Percentiles rank a stretch among this genome's conserved stretches.
These are phyloP conservation scores for Nasturtium officinale DNA, from an alignment of 345 rosid genomes.

Conservation along the genomic window DNA sequence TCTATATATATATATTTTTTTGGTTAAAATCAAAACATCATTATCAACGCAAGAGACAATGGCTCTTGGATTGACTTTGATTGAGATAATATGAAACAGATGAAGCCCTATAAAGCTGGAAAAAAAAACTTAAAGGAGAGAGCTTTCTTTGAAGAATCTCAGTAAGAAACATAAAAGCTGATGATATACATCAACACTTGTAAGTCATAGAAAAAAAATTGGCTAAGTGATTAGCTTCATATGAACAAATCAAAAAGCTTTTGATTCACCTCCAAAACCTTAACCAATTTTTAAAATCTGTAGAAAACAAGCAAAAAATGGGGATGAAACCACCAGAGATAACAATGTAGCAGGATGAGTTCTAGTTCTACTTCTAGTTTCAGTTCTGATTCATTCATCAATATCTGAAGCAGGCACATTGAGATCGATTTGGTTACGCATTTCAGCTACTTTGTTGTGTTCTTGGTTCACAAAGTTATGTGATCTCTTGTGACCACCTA, in stretches of 20 bases:
- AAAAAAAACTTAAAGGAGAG: neutral
- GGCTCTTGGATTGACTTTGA: neutral
- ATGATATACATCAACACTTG: conserved; percentile 25
- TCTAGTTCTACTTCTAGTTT: neutral
- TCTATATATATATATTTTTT: too few relatives aligned
- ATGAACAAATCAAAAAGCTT: conserved; percentile 28
- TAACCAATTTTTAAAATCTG: neutral
- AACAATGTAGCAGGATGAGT: neutral
- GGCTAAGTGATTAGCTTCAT: conserved; percentile 8
- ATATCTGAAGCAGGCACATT: conserved; percentile 62
- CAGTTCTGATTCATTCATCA: conserved; percentile 39
- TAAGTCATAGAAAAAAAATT: conserved; percentile 1
- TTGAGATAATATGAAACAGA: conserved; percentile 2
- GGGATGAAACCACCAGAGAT: conserved; percentile 1
- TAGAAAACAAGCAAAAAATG: conserved; percentile 6
- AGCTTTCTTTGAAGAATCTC: conserved; percentile 13
- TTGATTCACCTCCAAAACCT: conserved; percentile 15
- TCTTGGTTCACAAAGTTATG: conserved; percentile 64
- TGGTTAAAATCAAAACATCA: conserved; percentile 14
- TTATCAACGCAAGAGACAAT: conserved; percentile 11
- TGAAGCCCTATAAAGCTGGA: conserved; percentile 21
- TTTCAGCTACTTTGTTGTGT: conserved; percentile 49
- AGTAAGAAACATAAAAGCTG: conserved; percentile 18
- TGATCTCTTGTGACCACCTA: conserved; percentile 95
- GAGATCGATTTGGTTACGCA: conserved; percentile 57